Evolutionary conservation across 1,139 yeast genomes (phyloP), one percentile per base, ranked within the genome.

Genomic region (Saccharomycopsis hybrid): DNA sequence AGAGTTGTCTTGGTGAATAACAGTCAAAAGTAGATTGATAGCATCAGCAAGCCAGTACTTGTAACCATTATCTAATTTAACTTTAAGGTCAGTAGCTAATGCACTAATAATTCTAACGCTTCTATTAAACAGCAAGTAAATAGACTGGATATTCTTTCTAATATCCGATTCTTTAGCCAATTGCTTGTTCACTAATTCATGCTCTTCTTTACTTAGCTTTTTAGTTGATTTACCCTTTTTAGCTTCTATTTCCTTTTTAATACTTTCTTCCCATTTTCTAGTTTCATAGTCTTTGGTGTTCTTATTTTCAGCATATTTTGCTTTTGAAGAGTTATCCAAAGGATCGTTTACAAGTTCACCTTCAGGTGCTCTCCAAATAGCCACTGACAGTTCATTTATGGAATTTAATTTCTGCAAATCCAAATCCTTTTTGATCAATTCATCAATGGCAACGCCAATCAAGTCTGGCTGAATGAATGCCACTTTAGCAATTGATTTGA

Each of bases 221-320:
- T 75, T 79, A 13, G 52, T 43, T 4, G 49, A 25, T 18, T 32
- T 42, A 53, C 53, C 58, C 41, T 70, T 71, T 63, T 82, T 82
- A 51, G 73, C 71, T 1, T 84, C 82, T 51, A 88, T 72, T 61
- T 87, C 92, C 57, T 80, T 80, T 59, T 90, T 78, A 44, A 92
- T 76, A 48, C 77, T 77, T 59, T 84, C 90, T 64, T 92, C 98
- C 97, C 98, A 92, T 61, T 86, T 82, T 55, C 78, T 72, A 13
- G 89, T 85, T 59, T 86, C 95, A 61, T 86, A 87, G 59, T 89
- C 96, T 61, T 80, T 87, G 2, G 85, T 67, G 61, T 86, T 86
- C 60, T 85, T 86, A 59, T 73, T 69, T 45, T 71, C 70, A 9
- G 64, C 64, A 38, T 65, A 64, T 28, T 60, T 61, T 46, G 71